phyloP scores from a whole-genome alignment of 257 asterid species.

The Jacaranda mimosifolia region DNA sequence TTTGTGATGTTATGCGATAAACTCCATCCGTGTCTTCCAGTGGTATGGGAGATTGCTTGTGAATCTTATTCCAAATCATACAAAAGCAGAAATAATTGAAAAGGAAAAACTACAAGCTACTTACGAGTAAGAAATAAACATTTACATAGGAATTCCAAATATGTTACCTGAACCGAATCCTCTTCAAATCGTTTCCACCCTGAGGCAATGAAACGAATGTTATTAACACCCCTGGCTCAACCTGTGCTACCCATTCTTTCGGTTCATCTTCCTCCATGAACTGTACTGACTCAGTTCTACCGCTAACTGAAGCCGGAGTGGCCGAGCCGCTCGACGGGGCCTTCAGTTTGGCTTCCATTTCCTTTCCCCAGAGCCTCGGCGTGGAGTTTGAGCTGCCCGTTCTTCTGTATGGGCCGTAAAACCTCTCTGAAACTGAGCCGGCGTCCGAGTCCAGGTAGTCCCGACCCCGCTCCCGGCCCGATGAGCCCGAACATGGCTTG shows the following conservation, averaged over 20 bases:
- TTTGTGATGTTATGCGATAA: background rate
- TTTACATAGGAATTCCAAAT: background rate
- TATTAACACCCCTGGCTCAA: slow-evolving; percentile 95
- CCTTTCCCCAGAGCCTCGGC: slow-evolving; percentile 69
- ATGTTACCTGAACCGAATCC: slow-evolving; percentile 87
- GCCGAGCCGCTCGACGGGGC: slow-evolving; percentile 83
- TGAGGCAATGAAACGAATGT: slow-evolving; percentile 83
- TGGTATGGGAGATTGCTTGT: background rate
- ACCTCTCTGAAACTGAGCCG: slow-evolving; percentile 71
- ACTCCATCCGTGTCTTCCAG: background rate
- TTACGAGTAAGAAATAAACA: background rate
- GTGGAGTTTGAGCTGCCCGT: slow-evolving; percentile 66
- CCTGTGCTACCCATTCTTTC: slow-evolving; percentile 98
- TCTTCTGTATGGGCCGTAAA: slow-evolving; percentile 72
- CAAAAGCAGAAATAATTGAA: background rate
- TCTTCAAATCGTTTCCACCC: slow-evolving; percentile 92
- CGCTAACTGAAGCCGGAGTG: slow-evolving; percentile 91
- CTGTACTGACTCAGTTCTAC: slow-evolving; percentile 73
- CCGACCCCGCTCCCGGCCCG: slow-evolving; percentile 47
- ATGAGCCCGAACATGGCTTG: slow-evolving; percentile 87
- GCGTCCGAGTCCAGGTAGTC: slow-evolving; percentile 65
- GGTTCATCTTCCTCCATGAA: slow-evolving; percentile 88
- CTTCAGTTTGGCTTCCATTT: slow-evolving; percentile 69
- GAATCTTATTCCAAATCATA: background rate
- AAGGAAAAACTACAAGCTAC: background rate